Base-by-base conservation (phyloP, 176 grass and related monocot species). In the Luzula sylvatica region DNA sequence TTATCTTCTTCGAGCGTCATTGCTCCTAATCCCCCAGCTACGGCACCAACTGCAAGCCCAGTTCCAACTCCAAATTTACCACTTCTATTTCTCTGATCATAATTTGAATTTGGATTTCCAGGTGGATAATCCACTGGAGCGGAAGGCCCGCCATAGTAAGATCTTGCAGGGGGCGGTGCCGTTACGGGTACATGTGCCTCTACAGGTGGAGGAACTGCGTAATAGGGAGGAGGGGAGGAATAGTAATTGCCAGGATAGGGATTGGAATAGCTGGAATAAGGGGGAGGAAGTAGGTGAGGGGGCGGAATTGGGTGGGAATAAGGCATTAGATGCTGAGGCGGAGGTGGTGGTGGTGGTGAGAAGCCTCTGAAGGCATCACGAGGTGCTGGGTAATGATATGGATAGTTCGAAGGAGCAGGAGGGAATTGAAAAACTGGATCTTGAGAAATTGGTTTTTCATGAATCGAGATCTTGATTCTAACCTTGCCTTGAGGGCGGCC, bases 401-500 rank as follows among this genome's bases (percentile, higher is more conserved):
- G 55, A 41, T 71, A 70, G 42, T 63, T 23, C 5, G 58, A 43
- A 53, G 80, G 59, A 7, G 79, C 66, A 67, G 71, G 81, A 6
- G 80, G 68, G 39, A 76, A 95, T 58, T 85, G 90, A 3, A 55
- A 57, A 30, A 29, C 65, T 14, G 77, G 77, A 13, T 88, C 89
- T 0, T 73, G 78, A 0, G 71, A 75, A 17, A 44, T 50, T n/a
- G 79, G 63, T 8, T 63, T 84, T 72, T 88, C 83, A n/a, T 76
- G 77, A 19, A 95, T 39, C 17, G 80, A 65, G 23, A 95, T 38
- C 67, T 79, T 75, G 63, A 95, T 65, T 25, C 80, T 71, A 53
- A 95, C 46, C 77, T 88, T 88, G 14, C 90, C 89, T 35, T 95
- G 89, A 4, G 89, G 89, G 1, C 83, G 83, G 8, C 89, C 89